These are phyloP conservation scores for Boletus albobrunnescens DNA, from an alignment of 1,284 basidiomycete genomes.

Conservation along the genomic window DNA sequence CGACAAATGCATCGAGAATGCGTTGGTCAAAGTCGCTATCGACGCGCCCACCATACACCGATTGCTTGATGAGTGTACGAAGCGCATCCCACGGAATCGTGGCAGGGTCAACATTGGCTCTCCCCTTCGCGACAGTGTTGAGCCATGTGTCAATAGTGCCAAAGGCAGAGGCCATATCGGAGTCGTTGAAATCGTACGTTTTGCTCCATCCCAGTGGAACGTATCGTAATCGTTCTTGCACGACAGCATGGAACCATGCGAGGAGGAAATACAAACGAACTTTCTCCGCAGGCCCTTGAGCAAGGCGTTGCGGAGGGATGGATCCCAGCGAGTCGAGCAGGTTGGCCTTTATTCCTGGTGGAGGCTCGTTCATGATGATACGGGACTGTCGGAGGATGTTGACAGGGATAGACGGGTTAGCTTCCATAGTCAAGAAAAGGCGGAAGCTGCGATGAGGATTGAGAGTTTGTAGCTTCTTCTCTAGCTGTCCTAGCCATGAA, in stretches of 20 bases:
- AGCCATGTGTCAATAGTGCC: slow-evolving; percentile 91
- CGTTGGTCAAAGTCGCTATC: slow-evolving; percentile 93
- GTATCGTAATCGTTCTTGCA: slow-evolving; percentile 93
- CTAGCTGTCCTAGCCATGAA: slow-evolving; percentile 89
- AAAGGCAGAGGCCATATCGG: slow-evolving; percentile 91
- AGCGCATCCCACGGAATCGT: slow-evolving; percentile 92
- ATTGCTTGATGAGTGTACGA: slow-evolving; percentile 86
- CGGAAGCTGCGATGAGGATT: slow-evolving; percentile 88
- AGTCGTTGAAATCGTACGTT: slow-evolving; percentile 96
- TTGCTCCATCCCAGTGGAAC: slow-evolving; percentile 95
- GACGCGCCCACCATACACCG: slow-evolving; percentile 89
- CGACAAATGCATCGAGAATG: slow-evolving; percentile 88
- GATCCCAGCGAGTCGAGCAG: slow-evolving; percentile 84
- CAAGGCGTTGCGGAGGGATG: slow-evolving; percentile 66
- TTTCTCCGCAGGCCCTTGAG: slow-evolving; percentile 87
- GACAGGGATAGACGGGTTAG: slow-evolving; percentile 87
- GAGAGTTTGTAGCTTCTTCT: slow-evolving; percentile 93
- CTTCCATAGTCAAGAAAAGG: slow-evolving; percentile 95
- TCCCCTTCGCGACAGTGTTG: slow-evolving; percentile 73
- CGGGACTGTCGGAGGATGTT: slow-evolving; percentile 94
- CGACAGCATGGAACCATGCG: slow-evolving; percentile 97
- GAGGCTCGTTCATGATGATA: slow-evolving; percentile 96
- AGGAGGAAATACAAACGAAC: slow-evolving; percentile 87
- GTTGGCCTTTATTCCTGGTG: slow-evolving; percentile 93
- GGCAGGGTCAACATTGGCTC: slow-evolving; percentile 86